These are phyloP conservation scores for Echeveria elegans DNA, from an alignment of 164 flowering plant genomes.

Conservation along the genomic window DNA sequence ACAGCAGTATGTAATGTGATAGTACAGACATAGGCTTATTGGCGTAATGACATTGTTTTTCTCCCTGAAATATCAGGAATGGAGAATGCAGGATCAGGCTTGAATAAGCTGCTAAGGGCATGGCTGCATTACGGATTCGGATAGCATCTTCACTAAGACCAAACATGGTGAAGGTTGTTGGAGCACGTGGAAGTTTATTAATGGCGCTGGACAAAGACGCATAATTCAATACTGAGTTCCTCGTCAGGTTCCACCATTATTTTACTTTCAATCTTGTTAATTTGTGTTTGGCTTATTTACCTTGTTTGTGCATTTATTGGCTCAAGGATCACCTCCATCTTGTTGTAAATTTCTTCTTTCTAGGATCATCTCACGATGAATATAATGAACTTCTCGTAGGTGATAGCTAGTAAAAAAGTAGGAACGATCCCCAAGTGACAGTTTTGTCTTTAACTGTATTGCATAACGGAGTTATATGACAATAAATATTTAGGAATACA, in stretches of 20 bases:
- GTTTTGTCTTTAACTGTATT: neutral
- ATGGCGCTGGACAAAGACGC: neutral
- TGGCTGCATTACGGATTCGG: neutral
- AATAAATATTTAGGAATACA: no score
- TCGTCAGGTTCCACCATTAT: neutral
- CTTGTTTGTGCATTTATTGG: slow-evolving; percentile 1
- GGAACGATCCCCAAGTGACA: neutral
- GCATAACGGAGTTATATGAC: neutral
- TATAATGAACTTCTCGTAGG: neutral
- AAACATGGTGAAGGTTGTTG: neutral
- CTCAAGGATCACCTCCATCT: neutral
- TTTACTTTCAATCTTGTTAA: neutral
- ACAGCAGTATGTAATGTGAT: neutral
- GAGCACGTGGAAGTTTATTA: slow-evolving; percentile 1
- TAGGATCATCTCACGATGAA: neutral
- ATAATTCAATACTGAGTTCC: neutral
- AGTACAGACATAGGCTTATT: neutral
- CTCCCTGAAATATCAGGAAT: neutral
- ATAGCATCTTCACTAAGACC: neutral
- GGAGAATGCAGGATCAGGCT: neutral
- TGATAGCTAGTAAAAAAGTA: neutral
- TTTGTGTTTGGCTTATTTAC: neutral
- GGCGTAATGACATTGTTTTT: neutral
- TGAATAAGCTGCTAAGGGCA: neutral
- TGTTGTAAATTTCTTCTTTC: neutral